These are phyloP conservation scores for Calonectria montana DNA, from an alignment of 2,329 filamentous ascomycete genomes.

Conservation along the genomic window DNA sequence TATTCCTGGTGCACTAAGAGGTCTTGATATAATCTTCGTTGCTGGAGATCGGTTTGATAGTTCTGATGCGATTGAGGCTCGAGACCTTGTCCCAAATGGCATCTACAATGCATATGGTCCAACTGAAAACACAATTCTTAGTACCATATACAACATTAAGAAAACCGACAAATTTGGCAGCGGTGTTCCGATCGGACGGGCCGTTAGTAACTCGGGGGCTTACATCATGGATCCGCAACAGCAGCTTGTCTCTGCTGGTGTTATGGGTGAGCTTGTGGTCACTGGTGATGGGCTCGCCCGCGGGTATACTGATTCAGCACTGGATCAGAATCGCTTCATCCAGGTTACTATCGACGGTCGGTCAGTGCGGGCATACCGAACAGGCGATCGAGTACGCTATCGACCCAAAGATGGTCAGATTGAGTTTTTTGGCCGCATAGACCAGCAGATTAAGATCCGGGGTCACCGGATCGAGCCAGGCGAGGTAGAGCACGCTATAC, in stretches of 20 bases:
- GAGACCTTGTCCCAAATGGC: background rate
- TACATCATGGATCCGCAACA: background rate
- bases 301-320: background rate
- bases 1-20: background rate
- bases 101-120: background rate
- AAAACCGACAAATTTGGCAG: background rate
- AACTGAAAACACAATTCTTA: background rate
- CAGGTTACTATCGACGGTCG: background rate
- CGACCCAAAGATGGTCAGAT: background rate
- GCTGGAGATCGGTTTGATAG: background rate
- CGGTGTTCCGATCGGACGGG: background rate
- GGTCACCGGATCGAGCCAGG: slow-evolving; percentile 37
- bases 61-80: background rate
- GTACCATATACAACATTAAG: background rate
- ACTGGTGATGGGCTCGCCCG: background rate
- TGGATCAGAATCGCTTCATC: background rate
- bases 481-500: slow-evolving; percentile 42
- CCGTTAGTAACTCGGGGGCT: background rate
- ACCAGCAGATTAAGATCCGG: slow-evolving; percentile 47
- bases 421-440: slow-evolving; percentile 6
- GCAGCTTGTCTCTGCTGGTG: background rate
- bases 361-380: background rate
- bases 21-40: background rate
- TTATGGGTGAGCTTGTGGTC: background rate
- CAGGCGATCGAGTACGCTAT: background rate